Percentiles rank a stretch among this genome's conserved stretches.
phyloP scores from a whole-genome alignment of 2,329 filamentous ascomycete genomes.

The Corynespora cassiicola region DNA sequence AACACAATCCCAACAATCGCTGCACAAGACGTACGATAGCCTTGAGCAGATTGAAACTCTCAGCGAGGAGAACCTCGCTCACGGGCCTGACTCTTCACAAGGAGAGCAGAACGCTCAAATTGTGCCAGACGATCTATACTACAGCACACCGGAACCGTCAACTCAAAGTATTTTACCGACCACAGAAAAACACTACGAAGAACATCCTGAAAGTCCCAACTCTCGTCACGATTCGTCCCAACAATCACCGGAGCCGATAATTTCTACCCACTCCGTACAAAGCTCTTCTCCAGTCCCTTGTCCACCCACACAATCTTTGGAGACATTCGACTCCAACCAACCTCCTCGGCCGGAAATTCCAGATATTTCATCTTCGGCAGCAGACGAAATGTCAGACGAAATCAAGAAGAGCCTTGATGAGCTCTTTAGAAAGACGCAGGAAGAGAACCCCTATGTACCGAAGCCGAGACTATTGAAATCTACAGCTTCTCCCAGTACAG shows the following conservation, averaged over 20 bases:
- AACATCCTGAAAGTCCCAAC: slow-evolving; percentile 10
- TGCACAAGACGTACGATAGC: no score
- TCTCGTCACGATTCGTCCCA: slow-evolving; percentile 43
- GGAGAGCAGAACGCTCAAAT: slow-evolving; percentile 37
- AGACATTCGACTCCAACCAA: slow-evolving; percentile 20
- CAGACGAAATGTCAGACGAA: slow-evolving; percentile 5
- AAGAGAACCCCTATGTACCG: slow-evolving; percentile 19
- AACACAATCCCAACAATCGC: no score
- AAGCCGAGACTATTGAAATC: not conserved
- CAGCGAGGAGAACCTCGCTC: no score
- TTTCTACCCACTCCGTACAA: not conserved
- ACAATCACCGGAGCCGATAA: slow-evolving; percentile 26
- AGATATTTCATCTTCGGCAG: slow-evolving; percentile 12
- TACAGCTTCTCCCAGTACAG: no score
- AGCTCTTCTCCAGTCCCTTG: slow-evolving; percentile 26
- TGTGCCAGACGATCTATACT: slow-evolving; percentile 16
- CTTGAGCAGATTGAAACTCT: no score
- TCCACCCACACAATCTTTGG: slow-evolving; percentile 30
- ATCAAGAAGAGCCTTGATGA: slow-evolving; percentile 16
- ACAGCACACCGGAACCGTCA: slow-evolving; percentile 25
- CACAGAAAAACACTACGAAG: slow-evolving; percentile 14
- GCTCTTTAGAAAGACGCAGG: slow-evolving; percentile 9
- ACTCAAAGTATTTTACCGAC: slow-evolving; percentile 21
- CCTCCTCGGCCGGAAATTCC: slow-evolving; percentile 27
- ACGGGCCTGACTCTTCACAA: no score